Base-by-base conservation (phyloP, 345 rosid genomes). In the Cochlearia excelsa region DNA sequence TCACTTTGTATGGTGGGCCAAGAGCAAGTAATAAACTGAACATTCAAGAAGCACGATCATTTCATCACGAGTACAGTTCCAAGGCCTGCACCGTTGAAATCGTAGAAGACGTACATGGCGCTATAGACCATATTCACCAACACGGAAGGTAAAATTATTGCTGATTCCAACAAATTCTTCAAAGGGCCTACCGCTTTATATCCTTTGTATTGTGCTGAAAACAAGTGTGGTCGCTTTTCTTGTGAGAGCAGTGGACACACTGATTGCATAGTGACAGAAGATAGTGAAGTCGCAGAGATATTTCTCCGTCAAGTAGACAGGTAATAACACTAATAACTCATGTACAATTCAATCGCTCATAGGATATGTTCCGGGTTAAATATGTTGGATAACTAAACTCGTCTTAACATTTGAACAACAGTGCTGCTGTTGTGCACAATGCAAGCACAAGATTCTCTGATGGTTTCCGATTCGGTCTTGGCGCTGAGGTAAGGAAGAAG, bases 361-460 rank as follows among this genome's bases (percentile, higher is more conserved):
- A 40, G 23, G 46, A 46, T 2, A 35, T 45, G 41, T 44, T 60
- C 30, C 51, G 26, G 30, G 46, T 69, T 48, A 27, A 4, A 42
- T 48, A 27, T 33, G 16, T 26, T 3, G 37, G 40, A 49, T 16
- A 69, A 43, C 26, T 56, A 42, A 60, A 46, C 8, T 54, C 40
- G 23, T 16, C 27, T 56, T 2, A 61, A 41, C 33, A 16, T 41
- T 40, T 37, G 34, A 23, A 57, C 88, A 90, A 57, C 88, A 90
- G 99, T 78, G 97, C 99, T 80, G 97, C 99, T 71, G 99, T 94
- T 69, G 81, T 94, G 63, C 99, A 90, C 73, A 94, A 94, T 54
- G 95, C 96, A 61, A 90, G 97, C 82, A 84, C 97, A 9, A 87
- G 99, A 79, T 94, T 90, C 62, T 79, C 84, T 58, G 99, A 94